A percentile compares a stretch with the other conserved stretches of the same genome.
Conservation (phyloP, 2,329 filamentous ascomycete genomes). For the Juglanconis juglandina region DNA sequence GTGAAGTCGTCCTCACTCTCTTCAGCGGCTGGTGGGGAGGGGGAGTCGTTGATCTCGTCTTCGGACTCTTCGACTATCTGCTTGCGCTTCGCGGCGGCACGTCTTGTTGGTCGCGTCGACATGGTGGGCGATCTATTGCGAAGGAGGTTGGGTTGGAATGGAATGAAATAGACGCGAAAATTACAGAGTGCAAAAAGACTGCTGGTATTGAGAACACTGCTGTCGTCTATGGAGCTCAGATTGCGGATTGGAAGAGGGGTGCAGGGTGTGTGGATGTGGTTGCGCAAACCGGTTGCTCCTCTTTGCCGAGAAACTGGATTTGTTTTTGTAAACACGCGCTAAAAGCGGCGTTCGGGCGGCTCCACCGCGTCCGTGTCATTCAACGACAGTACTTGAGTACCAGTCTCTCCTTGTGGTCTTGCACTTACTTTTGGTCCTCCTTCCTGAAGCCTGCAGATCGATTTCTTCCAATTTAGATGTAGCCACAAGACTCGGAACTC, state of each 20-base stretch:
- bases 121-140: slow-evolving; percentile 27
- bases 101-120: slow-evolving; percentile 41
- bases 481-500: too few species aligned
- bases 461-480: too few species aligned
- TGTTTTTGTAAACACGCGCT: slow-evolving; percentile 19
- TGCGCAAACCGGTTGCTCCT: slow-evolving; percentile 16
- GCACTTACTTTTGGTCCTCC: too few species aligned
- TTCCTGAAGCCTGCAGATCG: too few species aligned
- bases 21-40: slow-evolving; percentile 41
- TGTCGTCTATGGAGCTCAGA: background rate
- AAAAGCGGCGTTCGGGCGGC: background rate
- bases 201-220: background rate
- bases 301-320: slow-evolving; percentile 6
- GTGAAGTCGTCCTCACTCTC: slow-evolving; percentile 76
- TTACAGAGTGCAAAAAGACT: background rate
- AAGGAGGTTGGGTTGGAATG: background rate
- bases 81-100: slow-evolving; percentile 61
- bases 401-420: too few species aligned
- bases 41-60: slow-evolving; percentile 62
- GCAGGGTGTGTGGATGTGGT: background rate
- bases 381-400: too few species aligned
- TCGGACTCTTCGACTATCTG: slow-evolving; percentile 77
- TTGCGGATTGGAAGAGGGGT: background rate
- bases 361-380: background rate
- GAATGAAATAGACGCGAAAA: too few species aligned